Evolutionary conservation across 192 early-diverging fungal genomes (phyloP), one percentile per base, ranked within the genome.

Genomic region (Linnemannia zychae): DNA sequence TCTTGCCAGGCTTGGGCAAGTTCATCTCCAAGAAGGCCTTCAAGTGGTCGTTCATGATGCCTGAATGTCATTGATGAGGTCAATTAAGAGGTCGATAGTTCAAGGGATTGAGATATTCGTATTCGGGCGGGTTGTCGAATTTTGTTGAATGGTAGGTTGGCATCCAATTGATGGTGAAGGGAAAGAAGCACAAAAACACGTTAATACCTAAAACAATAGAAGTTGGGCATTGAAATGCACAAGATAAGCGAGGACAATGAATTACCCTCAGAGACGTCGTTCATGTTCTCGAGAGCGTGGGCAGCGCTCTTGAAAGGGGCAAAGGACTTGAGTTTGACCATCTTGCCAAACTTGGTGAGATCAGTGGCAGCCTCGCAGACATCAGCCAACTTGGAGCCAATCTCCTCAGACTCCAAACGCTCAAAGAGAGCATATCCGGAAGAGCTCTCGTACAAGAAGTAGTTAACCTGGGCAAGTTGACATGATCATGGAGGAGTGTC

Each of bases 351-450:
- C 88, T 96, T 96, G 67, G 94, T 91, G 57, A 98, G 91, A 89
- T 99, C 98, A 47, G 90, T 87, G 52, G 97, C 89, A 12, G 94
- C 90, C 40, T 94, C 81, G 89, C 97, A 95, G 63, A 99, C 97
- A 72, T 97, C 92, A 78, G 93, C 95, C 52, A 99, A 90, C 90
- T 99, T 96, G 84, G 95, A 92, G 52, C 98, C 98, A 87, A 99
- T 97, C 84, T 98, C 97, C 84, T 99, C 99, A 12, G 93, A 93
- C 90, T 97, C 93, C 70, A 96, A 82, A 52, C 97, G 92, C 92
- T 99, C 97, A 86, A 98, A 99, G 67, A 99, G 93, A 48, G 96
- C 95, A 89, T 98, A 99, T 76, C 99, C 99, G 28, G 96, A 97
- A 65, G 99, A 94, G 67, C 96, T 95, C 92, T 99, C 99, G 89